phyloP scores from a whole-genome alignment of 345 rosid genomes.

The Salix dunnii region DNA sequence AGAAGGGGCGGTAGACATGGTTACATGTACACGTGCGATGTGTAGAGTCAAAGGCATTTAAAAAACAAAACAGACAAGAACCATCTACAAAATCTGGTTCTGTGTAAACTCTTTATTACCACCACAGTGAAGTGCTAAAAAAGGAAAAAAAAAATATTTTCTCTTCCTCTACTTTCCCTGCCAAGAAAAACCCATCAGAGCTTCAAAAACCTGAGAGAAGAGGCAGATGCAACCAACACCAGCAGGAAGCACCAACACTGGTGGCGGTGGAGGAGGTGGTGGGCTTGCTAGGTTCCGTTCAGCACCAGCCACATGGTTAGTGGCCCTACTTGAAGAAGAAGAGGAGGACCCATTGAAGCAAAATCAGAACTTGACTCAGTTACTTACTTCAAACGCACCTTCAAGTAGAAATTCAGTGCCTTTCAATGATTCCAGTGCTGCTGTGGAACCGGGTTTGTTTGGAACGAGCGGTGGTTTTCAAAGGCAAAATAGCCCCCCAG shows the following conservation, averaged over 20 bases:
- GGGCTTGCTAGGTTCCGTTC: constrained; percentile 64
- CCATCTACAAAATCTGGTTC: not conserved
- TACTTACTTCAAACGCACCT: constrained; percentile 34
- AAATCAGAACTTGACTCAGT: constrained; percentile 60
- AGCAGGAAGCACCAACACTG: constrained; percentile 38
- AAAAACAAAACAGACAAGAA: not conserved
- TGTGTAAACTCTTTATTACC: not conserved
- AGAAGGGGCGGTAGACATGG: not conserved
- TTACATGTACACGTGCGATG: not conserved
- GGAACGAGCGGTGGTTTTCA: constrained; percentile 30
- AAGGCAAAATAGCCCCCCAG: constrained; percentile 72
- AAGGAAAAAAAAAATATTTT: not conserved
- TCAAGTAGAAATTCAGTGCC: constrained; percentile 35
- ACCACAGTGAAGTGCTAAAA: not conserved
- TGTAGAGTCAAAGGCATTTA: too few species aligned
- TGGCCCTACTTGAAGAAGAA: constrained; percentile 63
- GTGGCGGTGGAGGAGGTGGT: constrained; percentile 31
- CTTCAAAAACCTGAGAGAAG: not conserved
- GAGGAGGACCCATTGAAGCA: constrained; percentile 69
- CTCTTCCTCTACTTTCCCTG: not conserved
- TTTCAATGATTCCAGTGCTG: constrained; percentile 20
- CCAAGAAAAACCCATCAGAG: not conserved
- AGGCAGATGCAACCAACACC: constrained; percentile 58
- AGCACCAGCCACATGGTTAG: constrained; percentile 75
- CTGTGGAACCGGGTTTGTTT: constrained; percentile 33